Base-by-base conservation (phyloP, 345 rosid genomes). In the Kernera saxatilis region DNA sequence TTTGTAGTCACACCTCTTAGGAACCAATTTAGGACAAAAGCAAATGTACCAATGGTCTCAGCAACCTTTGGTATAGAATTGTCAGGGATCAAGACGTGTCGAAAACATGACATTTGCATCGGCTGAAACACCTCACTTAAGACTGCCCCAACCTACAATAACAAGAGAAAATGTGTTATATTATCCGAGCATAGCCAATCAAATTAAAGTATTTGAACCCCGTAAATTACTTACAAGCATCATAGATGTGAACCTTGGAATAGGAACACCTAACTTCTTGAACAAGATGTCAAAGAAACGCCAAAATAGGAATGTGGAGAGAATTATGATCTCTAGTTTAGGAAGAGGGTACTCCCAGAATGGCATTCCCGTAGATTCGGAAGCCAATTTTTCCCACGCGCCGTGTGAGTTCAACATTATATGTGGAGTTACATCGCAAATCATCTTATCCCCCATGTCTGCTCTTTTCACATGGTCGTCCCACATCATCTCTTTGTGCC, bases 1-100 rank as follows among this genome's bases (percentile, higher is more conserved):
- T 86, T 80, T 35, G 76, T 79, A 70, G 79, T 84, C 73, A 86
- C 83, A 27, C 78, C 88, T 65, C 72, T 65, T 26, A 86, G 70
- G 73, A 86, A 86, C 64, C 84, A 60, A 59, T 78, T 78, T 43
- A 84, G 26, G 30, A 51, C 45, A 59, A 59, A 84, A 8, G 81
- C 89, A 50, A 87, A 70, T 10, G 67, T 5, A 5, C 78, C 84
- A 9, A 78, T 6, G 10, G 81, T 67, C 6, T 76, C 83, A 18
- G 83, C 18, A 12, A 76, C 50, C 1, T 30, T 50, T 63, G 59
- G 43, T 61, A 41, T 48, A 29, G 17, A 71, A 5, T n/a, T 37
- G 13, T 27, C 71, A 39, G 51, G 14, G 39, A 21, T 19, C 58
- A 71, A 77, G 1, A 71, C 17, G 2, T 44, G 10, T 5, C 49